Evolutionary conservation across 306 rosid species (phyloP).

Genomic region (Trichosanthes truncata): DNA sequence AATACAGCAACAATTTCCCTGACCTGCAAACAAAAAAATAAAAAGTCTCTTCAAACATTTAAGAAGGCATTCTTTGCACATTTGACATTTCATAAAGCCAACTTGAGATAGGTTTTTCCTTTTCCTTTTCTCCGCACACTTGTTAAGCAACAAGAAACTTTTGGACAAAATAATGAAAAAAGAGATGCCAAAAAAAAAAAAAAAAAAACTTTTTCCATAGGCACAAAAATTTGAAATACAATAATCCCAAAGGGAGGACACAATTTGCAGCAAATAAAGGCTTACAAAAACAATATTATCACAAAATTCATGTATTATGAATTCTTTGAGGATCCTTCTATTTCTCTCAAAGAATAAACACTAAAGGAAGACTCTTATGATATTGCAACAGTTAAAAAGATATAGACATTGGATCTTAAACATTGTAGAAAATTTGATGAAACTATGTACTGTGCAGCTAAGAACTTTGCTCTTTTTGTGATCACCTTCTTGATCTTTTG

Average conservation of each 20-base stretch:
- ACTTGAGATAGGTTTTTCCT: neutral
- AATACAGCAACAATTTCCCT: slow-evolving; percentile 84
- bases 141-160: neutral
- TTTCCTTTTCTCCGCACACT: neutral
- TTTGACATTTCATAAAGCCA: slow-evolving; percentile 12
- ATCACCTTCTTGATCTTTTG: neutral
- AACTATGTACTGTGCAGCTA: neutral
- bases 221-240: neutral
- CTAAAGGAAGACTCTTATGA: neutral
- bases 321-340: neutral
- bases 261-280: neutral
- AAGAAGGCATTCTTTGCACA: slow-evolving; percentile 16
- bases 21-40: slow-evolving; percentile 41
- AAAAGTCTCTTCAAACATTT: neutral
- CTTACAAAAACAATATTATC: neutral
- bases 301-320: neutral
- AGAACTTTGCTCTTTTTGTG: neutral
- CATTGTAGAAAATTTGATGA: neutral
- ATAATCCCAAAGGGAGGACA: neutral
- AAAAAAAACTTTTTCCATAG: neutral
- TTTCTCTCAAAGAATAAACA: neutral
- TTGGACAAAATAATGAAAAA: neutral
- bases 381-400: neutral
- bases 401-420: neutral
- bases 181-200: no score